phyloP scores from a whole-genome alignment of 345 rosid genomes.

The Sonneratia alba region DNA sequence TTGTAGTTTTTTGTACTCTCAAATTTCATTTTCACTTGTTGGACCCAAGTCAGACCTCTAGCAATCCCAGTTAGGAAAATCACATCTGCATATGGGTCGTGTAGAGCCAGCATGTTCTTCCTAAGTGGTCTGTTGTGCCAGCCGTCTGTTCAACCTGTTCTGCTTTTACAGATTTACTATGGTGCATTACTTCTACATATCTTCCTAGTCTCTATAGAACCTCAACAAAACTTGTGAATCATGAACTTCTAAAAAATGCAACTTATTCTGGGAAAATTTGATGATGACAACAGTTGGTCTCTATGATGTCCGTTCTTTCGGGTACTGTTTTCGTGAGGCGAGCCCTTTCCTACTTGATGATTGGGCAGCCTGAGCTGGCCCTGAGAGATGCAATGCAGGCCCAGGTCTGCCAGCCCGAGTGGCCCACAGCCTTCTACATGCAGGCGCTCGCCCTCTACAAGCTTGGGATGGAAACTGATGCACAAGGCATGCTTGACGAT shows the following conservation, averaged over 20 bases:
- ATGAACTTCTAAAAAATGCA: background rate
- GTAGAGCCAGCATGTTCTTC: constrained; percentile 5
- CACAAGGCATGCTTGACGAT: constrained; percentile 95
- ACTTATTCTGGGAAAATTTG: background rate
- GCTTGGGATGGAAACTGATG: constrained; percentile 96
- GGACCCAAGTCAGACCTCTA: too few relatives aligned
- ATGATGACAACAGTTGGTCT: constrained; percentile 41
- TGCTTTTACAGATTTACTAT: background rate
- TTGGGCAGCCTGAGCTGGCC: constrained; percentile 77
- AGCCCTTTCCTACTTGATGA: constrained; percentile 69
- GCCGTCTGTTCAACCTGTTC: background rate
- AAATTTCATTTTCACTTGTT: too few relatives aligned
- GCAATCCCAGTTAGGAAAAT: too few relatives aligned
- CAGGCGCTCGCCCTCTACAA: constrained; percentile 94
- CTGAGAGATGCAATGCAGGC: constrained; percentile 99
- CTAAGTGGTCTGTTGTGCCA: background rate
- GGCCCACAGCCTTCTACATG: constrained; percentile 96
- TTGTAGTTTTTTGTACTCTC: too few relatives aligned
- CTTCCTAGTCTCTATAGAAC: background rate
- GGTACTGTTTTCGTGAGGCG: constrained; percentile 71
- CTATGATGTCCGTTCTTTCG: constrained; percentile 79
- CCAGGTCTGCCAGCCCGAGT: constrained; percentile 86
- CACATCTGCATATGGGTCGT: background rate
- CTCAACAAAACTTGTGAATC: background rate
- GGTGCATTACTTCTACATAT: background rate